Conservation (phyloP, 208 protist genomes). For the Acanthamoeba royreba region DNA sequence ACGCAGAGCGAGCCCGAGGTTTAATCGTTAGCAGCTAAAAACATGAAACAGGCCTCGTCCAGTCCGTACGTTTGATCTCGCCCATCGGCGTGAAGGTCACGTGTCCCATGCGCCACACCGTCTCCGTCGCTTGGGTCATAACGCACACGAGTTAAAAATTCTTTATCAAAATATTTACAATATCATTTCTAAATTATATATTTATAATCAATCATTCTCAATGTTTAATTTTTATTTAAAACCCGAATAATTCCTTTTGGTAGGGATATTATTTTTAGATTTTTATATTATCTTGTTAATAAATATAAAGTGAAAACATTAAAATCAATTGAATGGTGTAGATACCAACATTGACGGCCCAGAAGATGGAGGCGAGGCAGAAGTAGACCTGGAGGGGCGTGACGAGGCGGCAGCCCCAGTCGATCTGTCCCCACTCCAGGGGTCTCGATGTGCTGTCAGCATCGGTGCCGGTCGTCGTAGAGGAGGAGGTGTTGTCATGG, state of each 20-base stretch:
- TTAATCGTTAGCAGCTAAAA: too few relatives aligned
- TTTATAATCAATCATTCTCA: too few relatives aligned
- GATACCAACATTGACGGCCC: slow-evolving; percentile 27
- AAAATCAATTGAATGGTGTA: too few relatives aligned
- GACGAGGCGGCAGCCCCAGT: not conserved
- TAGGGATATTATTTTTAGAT: too few relatives aligned
- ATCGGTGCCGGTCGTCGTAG: not conserved
- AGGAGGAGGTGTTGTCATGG: not conserved
- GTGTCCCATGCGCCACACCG: slow-evolving; percentile 8
- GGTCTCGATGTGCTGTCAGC: not conserved
- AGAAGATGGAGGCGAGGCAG: slow-evolving; percentile 1
- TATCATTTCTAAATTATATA: too few relatives aligned
- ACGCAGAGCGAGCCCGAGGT: not conserved
- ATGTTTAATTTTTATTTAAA: too few relatives aligned
- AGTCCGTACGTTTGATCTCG: slow-evolving; percentile 33
- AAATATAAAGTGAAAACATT: too few relatives aligned
- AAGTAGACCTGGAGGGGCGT: not conserved
- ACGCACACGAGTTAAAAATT: too few relatives aligned
- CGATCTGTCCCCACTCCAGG: not conserved
- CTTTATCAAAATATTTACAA: too few relatives aligned
- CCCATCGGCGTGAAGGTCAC: slow-evolving; percentile 32
- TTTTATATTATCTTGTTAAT: too few relatives aligned
- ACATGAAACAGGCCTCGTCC: too few relatives aligned
- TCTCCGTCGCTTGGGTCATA: not conserved
- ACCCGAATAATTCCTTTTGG: too few relatives aligned